Conservation (phyloP, 2,329 filamentous ascomycete species). For the Graphilbum sp. region DNA sequence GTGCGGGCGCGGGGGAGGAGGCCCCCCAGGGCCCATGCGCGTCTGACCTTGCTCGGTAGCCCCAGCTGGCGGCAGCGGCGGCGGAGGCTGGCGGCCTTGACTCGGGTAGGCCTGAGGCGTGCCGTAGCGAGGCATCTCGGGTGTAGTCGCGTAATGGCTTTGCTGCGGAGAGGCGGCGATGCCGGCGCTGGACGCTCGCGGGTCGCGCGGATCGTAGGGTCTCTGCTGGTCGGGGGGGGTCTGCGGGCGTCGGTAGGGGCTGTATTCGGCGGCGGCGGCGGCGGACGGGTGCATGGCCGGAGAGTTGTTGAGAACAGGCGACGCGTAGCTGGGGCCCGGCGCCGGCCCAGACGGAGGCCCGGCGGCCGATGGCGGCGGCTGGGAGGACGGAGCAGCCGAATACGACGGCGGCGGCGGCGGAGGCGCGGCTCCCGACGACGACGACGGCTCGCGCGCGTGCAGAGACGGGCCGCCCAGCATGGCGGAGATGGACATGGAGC, state of each 20-base stretch:
- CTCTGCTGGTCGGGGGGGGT: constrained; percentile 51
- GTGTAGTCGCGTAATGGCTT: constrained; percentile 31
- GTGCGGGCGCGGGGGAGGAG: constrained; percentile 32
- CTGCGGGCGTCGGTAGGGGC: constrained; percentile 47
- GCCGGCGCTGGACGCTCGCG: constrained; percentile 31
- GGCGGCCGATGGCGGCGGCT: constrained; percentile 16
- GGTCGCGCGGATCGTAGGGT: constrained; percentile 30
- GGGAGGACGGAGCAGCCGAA: constrained; percentile 11
- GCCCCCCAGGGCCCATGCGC: constrained; percentile 19
- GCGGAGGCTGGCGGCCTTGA: constrained; percentile 27
- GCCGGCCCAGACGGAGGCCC: too few species aligned
- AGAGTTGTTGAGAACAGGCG: constrained; percentile 36
- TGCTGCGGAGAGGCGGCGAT: constrained; percentile 13
- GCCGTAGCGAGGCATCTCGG: constrained; percentile 40
- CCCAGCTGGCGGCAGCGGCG: constrained; percentile 25
- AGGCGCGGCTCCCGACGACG: constrained; percentile 22
- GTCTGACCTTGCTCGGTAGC: constrained; percentile 26
- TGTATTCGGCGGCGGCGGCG: constrained; percentile 33
- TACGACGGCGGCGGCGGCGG: background rate
- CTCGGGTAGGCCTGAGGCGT: constrained; percentile 42
- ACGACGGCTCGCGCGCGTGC: constrained; percentile 18
- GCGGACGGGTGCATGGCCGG: constrained; percentile 37
- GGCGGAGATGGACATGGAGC: constrained; percentile 45
- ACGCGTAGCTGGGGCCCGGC: constrained; percentile 29
- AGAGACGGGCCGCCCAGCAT: constrained; percentile 37